Percentiles rank a stretch among this genome's conserved stretches.
Conservation (phyloP, 495 filamentous ascomycete species). For the Lophium mytilinum region DNA sequence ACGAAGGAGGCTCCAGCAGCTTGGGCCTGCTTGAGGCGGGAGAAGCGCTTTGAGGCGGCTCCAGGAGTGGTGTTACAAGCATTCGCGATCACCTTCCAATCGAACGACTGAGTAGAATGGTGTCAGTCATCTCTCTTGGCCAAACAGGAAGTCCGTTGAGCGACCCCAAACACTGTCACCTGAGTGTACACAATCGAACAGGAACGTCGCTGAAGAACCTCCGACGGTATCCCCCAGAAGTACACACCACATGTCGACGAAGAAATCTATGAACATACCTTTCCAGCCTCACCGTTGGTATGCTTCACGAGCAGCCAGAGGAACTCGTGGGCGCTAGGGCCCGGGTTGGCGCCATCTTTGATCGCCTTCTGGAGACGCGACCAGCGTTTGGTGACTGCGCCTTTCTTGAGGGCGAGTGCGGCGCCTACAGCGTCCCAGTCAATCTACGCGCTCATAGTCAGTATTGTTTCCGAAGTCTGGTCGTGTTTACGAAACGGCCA, state of each 20-base stretch:
- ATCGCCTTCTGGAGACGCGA: slow-evolving; percentile 21
- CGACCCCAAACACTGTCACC: too few species aligned
- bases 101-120: not conserved
- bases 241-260: not conserved
- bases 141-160: too few species aligned
- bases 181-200: too few species aligned
- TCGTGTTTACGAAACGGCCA: too few species aligned
- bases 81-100: slow-evolving; percentile 17
- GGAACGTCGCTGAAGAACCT: not conserved
- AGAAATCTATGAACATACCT: slow-evolving; percentile 2
- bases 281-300: not conserved
- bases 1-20: not conserved
- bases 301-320: slow-evolving; percentile 21
- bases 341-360: slow-evolving; percentile 7
- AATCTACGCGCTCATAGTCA: slow-evolving; percentile 7
- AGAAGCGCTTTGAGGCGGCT: slow-evolving; percentile 18
- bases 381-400: slow-evolving; percentile 19
- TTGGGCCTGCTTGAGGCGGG: slow-evolving; percentile 16
- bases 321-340: slow-evolving; percentile 7
- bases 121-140: too few species aligned
- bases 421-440: slow-evolving; percentile 10
- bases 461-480: not conserved
- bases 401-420: slow-evolving; percentile 7
- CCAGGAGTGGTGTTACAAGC: slow-evolving; percentile 16
- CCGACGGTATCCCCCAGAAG: not conserved